Evolutionary conservation across 352 stramenopile genomes (phyloP).

Genomic region (Phytophthora pistaciae): DNA sequence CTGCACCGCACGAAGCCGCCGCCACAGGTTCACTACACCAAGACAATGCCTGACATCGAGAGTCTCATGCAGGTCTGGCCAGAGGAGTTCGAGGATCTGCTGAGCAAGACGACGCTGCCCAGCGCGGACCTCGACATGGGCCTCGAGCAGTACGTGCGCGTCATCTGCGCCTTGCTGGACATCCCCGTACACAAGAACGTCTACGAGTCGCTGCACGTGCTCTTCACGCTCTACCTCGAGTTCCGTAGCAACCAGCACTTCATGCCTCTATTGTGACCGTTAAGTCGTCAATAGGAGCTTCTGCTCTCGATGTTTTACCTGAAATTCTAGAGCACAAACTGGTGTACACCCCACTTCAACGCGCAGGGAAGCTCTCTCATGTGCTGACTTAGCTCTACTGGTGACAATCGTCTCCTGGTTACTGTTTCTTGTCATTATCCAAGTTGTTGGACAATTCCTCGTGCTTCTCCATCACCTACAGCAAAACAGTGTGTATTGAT

Average conservation of each 20-base stretch:
- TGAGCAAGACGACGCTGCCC: slow-evolving; percentile 77
- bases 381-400: background rate
- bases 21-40: slow-evolving; percentile 93
- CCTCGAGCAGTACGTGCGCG: slow-evolving; percentile 93
- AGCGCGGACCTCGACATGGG: slow-evolving; percentile 91
- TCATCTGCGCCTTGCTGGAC: slow-evolving; percentile 95
- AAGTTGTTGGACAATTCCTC: slow-evolving; percentile 37
- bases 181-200: slow-evolving; percentile 96
- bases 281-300: slow-evolving; percentile 20
- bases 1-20: slow-evolving; percentile 94
- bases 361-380: background rate
- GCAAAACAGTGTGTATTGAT: background rate
- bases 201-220: slow-evolving; percentile 94
- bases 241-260: slow-evolving; percentile 96
- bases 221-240: slow-evolving; percentile 95
- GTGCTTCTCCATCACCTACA: slow-evolving; percentile 64
- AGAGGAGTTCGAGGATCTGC: slow-evolving; percentile 87
- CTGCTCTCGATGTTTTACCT: background rate
- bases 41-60: slow-evolving; percentile 96
- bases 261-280: slow-evolving; percentile 54
- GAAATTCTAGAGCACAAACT: background rate
- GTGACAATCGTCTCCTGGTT: background rate
- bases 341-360: background rate
- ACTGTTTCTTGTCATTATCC: slow-evolving; percentile 32
- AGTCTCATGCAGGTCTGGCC: slow-evolving; percentile 94